Base-by-base conservation (phyloP, 352 stramenopile genomes). In the Pythium dissotocum region DNA sequence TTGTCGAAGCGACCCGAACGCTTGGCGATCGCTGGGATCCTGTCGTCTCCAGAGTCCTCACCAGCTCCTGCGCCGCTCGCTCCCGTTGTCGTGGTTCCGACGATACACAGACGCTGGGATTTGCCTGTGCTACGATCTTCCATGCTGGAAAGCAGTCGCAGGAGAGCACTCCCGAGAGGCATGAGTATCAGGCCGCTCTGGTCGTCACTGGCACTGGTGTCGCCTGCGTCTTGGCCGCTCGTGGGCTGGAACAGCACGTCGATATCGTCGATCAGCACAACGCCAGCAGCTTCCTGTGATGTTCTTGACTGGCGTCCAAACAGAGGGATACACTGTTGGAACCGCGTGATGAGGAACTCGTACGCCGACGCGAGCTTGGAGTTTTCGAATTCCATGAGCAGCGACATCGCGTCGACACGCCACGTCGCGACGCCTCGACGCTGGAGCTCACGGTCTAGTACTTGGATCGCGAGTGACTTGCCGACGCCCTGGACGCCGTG, bases 261-360 rank as follows among this genome's bases (percentile, higher is more conserved):
- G 36, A 91, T 62, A 35, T 94, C 82, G 70, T 94, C 87, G 61
- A 94, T 76, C 36, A 93, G 44, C 24, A 93, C 58, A 14, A 89
- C 82, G 12, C 83, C 80, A 58, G 55, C 63, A 42, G 44, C 60
- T 33, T 26, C n/a, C 14, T 21, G 16, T 13, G 28, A 18, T 0
- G 26, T 46, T 9, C 24, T 16, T 28, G 16, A n/a, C 12, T 24
- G 62, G 8, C 9, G 42, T 16, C 33, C 62, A 30, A 80, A 67
- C 1, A 61, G 30, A 0, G 74, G 70, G 38, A 88, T 72, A 3
- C 58, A 63, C 46, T 79, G 69, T 16, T 73, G 58, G 7, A 90
- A 63, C 26, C 84, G 71, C 40, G 84, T 38, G 0, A 62, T 26
- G 7, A 94, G 75, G 60, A 89, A 94, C 35, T 86, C 77, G 62